Evolutionary conservation across 2,329 filamentous ascomycete genomes (phyloP).

Genomic region (Aspergillus brunneoviolaceus): DNA sequence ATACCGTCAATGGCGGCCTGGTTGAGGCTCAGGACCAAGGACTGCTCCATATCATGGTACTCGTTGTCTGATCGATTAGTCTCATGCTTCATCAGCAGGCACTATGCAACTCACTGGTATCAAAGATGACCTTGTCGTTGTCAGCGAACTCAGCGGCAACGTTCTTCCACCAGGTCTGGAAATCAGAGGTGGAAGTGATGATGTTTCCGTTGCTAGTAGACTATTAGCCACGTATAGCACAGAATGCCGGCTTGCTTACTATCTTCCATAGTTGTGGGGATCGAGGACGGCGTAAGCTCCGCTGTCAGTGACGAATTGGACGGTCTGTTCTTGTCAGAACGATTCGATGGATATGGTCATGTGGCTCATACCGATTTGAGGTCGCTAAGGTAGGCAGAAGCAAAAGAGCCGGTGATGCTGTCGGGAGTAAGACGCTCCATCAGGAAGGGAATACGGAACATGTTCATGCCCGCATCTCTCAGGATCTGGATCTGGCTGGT

Average conservation of each 20-base stretch:
- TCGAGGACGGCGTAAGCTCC: slow-evolving; percentile 57
- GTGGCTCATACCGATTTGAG: slow-evolving; percentile 29
- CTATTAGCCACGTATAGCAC: background rate
- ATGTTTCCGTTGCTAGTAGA: slow-evolving; percentile 25
- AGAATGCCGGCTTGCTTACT: slow-evolving; percentile 20
- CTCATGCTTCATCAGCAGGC: slow-evolving; percentile 30
- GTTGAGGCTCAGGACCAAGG: slow-evolving; percentile 60
- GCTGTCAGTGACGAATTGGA: slow-evolving; percentile 43
- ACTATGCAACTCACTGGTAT: slow-evolving; percentile 49
- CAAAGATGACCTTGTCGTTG: slow-evolving; percentile 61
- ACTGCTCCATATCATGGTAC: slow-evolving; percentile 63
- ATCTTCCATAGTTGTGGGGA: slow-evolving; percentile 61
- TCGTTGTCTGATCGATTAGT: slow-evolving; percentile 54
- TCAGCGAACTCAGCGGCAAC: slow-evolving; percentile 54
- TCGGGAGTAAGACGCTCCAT: slow-evolving; percentile 57
- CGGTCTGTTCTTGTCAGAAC: slow-evolving; percentile 22
- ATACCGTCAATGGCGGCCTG: slow-evolving; percentile 65
- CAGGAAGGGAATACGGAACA: slow-evolving; percentile 56
- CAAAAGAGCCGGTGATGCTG: slow-evolving; percentile 43
- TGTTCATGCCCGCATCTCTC: slow-evolving; percentile 55
- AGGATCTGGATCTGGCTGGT: slow-evolving; percentile 53
- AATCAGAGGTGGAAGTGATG: slow-evolving; percentile 48
- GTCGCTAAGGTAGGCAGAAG: slow-evolving; percentile 46
- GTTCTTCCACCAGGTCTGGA: slow-evolving; percentile 59
- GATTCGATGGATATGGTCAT: background rate